phyloP scores from a whole-genome alignment of 1,284 basidiomycete species.

The Fomitopsis betulina region DNA sequence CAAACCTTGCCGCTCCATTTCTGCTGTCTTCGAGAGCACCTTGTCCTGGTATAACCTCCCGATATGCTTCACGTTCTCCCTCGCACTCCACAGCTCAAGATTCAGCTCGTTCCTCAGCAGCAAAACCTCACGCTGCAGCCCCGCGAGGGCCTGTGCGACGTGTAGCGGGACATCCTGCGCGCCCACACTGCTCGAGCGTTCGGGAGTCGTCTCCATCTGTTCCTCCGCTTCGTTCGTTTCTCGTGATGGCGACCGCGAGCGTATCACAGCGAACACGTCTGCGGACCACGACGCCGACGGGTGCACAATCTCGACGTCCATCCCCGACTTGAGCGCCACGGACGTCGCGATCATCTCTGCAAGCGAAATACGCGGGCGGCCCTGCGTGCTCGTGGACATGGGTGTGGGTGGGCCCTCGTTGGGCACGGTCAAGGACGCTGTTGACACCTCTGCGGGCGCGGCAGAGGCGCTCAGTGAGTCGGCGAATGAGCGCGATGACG shows the following conservation, averaged over 20 bases:
- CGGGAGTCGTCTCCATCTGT: slow-evolving; percentile 5
- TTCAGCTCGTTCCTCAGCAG: slow-evolving; percentile 75
- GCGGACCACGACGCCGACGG: slow-evolving; percentile 20
- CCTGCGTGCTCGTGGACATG: neutral
- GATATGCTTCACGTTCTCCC: slow-evolving; percentile 76
- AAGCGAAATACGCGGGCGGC: slow-evolving; percentile 46
- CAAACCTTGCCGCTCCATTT: slow-evolving; percentile 76
- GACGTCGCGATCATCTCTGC: slow-evolving; percentile 68
- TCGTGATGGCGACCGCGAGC: slow-evolving; percentile 19
- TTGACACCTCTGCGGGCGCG: neutral
- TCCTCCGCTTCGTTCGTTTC: slow-evolving; percentile 9
- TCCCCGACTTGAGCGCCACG: slow-evolving; percentile 61
- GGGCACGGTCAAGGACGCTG: neutral
- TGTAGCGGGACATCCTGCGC: slow-evolving; percentile 34
- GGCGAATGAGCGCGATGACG: slow-evolving; percentile 7
- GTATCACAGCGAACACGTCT: slow-evolving; percentile 15
- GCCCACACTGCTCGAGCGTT: neutral
- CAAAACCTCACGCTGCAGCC: slow-evolving; percentile 68
- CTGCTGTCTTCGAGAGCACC: slow-evolving; percentile 67
- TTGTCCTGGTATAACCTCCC: slow-evolving; percentile 71
- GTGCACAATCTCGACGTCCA: slow-evolving; percentile 52
- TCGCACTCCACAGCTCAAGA: slow-evolving; percentile 75
- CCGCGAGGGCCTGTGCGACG: slow-evolving; percentile 57
- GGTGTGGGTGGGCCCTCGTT: neutral
- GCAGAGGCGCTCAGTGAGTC: neutral